Base-by-base conservation (phyloP, 2,329 filamentous ascomycete species). In the Clonostachys rhizophaga region DNA sequence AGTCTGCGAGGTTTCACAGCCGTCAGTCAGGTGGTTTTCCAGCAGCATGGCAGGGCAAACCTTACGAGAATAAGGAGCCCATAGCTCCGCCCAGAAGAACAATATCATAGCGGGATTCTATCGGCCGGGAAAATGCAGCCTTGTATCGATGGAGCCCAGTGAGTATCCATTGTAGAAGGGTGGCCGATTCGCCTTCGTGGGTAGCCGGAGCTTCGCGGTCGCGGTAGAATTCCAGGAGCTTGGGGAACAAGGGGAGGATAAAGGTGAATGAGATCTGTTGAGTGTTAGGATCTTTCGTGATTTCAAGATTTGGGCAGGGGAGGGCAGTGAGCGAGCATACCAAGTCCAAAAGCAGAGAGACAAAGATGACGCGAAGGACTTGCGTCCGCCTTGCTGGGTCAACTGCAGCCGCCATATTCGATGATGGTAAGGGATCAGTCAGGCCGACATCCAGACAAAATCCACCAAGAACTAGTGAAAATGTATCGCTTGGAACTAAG, bases 71-170 rank as follows among this genome's bases (percentile, higher is more conserved):
- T 17, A 99, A 75, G 47, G 91, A 96, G 53, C 94, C 94, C 24
- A 99, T 76, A 18, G 92, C 94, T 43, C 94, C 94, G 46, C 94
- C 94, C 6, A 99, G 81, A 40, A 99, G 79, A 24, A 99, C 91
- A 56, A 97, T 96, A 64, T 99, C 94, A 74, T 99, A 96, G 71
- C 90, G 85, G 48, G 91, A 91, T 62, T 96, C 92, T 66, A 99
- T 97, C 41, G 92, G 91, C 47, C 86, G 85, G 40, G 89, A 84
- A 62, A 99, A 99, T 48, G 89, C 81, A 55, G 91, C 86, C 69
- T 99, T 99, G 80, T 99, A 99, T 42, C 88, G 78, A 63, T 99
- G 96, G 45, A 99, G 79, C 56, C 87, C 91, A 56, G 78, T 75
- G 52, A 99, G 79, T 48, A 97, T 83, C 51, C 80, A 81, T 52